Evolutionary conservation across 1,284 basidiomycete genomes (phyloP), one percentile per base, ranked within the genome.

Genomic region (Heterobasidion occidentale): DNA sequence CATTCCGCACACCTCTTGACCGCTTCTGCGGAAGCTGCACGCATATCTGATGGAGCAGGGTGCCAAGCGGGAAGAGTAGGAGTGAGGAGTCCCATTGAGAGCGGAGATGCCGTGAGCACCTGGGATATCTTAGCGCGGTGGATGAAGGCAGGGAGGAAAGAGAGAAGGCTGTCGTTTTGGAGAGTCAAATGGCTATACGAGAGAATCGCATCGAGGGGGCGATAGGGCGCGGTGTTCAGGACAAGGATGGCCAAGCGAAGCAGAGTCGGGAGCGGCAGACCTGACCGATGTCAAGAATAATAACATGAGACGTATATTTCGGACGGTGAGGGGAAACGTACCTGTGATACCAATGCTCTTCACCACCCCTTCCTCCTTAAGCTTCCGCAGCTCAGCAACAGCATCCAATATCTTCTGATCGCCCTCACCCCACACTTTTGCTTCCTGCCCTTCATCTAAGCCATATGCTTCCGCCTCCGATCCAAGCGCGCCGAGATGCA

Each of bases 11-110:
- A n/a, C 64, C 27, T 54, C 51, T 64, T 54, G 35, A 62, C 58
- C 9, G 74, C 77, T 44, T 68, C 67, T 7, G 59, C 59, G 7
- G 75, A 74, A 1, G 80, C 82, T 6, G 71, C 67, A 47, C 69
- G 74, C 52, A 92, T 64, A 11, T 68, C 71, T 6, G 70, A 64
- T 5, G 86, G 77, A 3, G 91, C 92, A 8, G 95, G 94, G 67
- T 98, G 95, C 96, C 95, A 98, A 0, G 68, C 54, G 0, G 92
- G 91, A 2, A 83, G 79, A 0, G 73, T 76, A 2, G 79, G 74
- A 0, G 88, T 88, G 45, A 99, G 78, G 1, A 98, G 79, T 0
- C 92, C 92, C 95, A 98, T 98, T 63, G 84, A 87, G 54, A 98
- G 79, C 2, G 96, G 96, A 0, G 93, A 94, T 5, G 94, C 96